Evolutionary conservation across 2,329 filamentous ascomycete genomes (phyloP).

Genomic region (Fusarium annulatum): DNA sequence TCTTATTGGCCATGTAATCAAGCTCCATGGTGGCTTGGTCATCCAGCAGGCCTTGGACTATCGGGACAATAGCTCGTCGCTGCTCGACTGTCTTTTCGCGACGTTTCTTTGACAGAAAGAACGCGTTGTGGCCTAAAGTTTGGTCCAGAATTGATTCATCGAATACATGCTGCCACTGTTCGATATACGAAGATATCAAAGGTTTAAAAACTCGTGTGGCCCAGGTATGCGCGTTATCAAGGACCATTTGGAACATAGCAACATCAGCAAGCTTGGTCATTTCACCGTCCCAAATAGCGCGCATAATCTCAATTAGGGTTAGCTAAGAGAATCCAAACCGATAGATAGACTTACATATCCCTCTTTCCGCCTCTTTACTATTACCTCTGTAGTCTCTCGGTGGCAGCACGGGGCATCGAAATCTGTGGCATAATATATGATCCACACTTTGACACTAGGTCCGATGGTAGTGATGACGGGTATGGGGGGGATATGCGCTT

Average conservation of each 20-base stretch:
- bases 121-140: background rate
- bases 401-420: slow-evolving; percentile 6
- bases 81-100: slow-evolving; percentile 6
- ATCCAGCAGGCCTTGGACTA: slow-evolving; percentile 6
- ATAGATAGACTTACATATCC: slow-evolving; percentile 19
- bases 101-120: background rate
- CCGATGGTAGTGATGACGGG: slow-evolving; percentile 32
- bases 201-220: slow-evolving; percentile 36
- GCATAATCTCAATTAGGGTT: slow-evolving; percentile 23
- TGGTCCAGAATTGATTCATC: background rate
- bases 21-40: slow-evolving; percentile 3
- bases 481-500: slow-evolving; percentile 32
- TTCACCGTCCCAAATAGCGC: slow-evolving; percentile 33
- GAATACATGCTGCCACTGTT: slow-evolving; percentile 23
- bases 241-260: slow-evolving; percentile 23
- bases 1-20: background rate
- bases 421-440: slow-evolving; percentile 29
- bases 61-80: background rate
- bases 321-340: background rate
- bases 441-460: slow-evolving; percentile 31
- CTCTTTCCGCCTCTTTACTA: background rate
- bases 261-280: slow-evolving; percentile 24
- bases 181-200: slow-evolving; percentile 29
- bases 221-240: slow-evolving; percentile 42
- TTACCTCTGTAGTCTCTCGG: background rate